Base-by-base conservation (phyloP, 805 yeast species). In the Nakazawaea ernobii region DNA sequence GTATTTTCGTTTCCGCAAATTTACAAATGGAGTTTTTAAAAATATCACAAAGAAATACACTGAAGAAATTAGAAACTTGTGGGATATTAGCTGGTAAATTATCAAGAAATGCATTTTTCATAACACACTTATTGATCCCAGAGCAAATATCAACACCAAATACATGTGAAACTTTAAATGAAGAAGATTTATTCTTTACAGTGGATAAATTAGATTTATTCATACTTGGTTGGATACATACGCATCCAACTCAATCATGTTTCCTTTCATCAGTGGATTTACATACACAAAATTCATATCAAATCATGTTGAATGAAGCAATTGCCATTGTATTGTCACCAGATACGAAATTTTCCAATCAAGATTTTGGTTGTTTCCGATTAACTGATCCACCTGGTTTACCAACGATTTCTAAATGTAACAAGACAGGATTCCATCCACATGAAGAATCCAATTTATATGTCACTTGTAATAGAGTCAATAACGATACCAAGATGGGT, bases 201-300 rank as follows among this genome's bases (percentile, higher is more conserved):
- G 71, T 80, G 38, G 86, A 81, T 56, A 53, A 62, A 30, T 66
- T 75, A 45, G 83, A 77, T 50, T 61, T 82, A 39, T 80, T 82
- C 55, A 75, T 82, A n/a, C 65, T 82, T 2, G 88, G 88, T 3
- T 82, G 88, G 88, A 82, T 82, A 45, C 88, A 82, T 59, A 82
- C 87, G 8, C 88, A 82, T 58, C 88, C 88, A 6, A 77, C 86
- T 9, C 88, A 82, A 58, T 68, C 84, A n/a, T 82, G 88, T 53
- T 82, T 82, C 58, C 61, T 82, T 59, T 77, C 84, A 10, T 78
- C 85, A 0, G 77, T 82, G 40, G 88, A 82, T 56, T 62, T 82
- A 45, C 88, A 82, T 60, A 82, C 87, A 2, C 87, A 82, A 52
- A 77, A 75, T 51, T 75, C 84, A 2, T 82, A 82, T 59, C 88